Evolutionary conservation across 257 asterid genomes (phyloP).

Genomic region (Solanum gandarillasii): DNA sequence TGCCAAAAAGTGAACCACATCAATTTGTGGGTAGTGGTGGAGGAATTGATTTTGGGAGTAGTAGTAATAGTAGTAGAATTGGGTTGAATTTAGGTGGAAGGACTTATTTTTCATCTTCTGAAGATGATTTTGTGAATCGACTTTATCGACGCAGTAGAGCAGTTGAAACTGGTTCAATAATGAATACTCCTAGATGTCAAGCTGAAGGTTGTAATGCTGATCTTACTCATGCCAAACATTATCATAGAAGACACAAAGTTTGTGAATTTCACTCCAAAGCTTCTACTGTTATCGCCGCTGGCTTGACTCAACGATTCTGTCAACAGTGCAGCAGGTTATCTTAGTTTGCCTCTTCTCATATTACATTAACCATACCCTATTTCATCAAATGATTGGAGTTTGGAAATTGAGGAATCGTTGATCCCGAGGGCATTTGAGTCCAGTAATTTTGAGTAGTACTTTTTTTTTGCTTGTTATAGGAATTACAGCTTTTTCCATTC

Average conservation of each 20-base stretch:
- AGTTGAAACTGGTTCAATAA: slow-evolving; percentile 48
- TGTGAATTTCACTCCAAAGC: slow-evolving; percentile 98
- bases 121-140: slow-evolving; percentile 95
- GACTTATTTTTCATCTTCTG: slow-evolving; percentile 86
- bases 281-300: slow-evolving; percentile 86
- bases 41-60: slow-evolving; percentile 16
- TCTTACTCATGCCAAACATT: slow-evolving; percentile 83
- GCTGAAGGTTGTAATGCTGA: slow-evolving; percentile 97
- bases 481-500: slow-evolving; percentile 13
- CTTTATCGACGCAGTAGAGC: slow-evolving; percentile 88
- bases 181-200: slow-evolving; percentile 69
- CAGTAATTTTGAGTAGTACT: slow-evolving; percentile 26
- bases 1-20: slow-evolving; percentile 74
- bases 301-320: slow-evolving; percentile 94
- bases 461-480: slow-evolving; percentile 32
- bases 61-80: slow-evolving; percentile 22
- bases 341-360: not conserved
- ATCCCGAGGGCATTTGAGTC: slow-evolving; percentile 88
- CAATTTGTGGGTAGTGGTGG: slow-evolving; percentile 19
- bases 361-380: not conserved
- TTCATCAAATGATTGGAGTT: slow-evolving; percentile 32
- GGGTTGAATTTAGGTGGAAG: slow-evolving; percentile 88
- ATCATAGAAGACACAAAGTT: slow-evolving; percentile 98
- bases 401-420: slow-evolving; percentile 10
- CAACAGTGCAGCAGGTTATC: slow-evolving; percentile 98